Evolutionary conservation across 768 basidiomycete species (phyloP).

Genomic region (Ephemerocybe angulata): DNA sequence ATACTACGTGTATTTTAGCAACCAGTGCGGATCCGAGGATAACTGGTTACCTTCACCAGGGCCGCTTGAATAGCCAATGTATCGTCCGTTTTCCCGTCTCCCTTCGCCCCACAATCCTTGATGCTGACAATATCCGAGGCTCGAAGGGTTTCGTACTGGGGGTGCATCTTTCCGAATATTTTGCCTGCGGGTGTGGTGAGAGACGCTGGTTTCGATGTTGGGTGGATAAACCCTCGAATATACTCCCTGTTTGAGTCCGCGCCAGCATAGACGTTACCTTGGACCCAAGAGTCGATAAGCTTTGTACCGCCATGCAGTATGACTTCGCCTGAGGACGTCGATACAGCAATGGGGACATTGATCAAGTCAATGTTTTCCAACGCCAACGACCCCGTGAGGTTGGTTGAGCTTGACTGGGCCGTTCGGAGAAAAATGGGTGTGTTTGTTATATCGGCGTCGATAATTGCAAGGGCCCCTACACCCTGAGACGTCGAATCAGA

Average conservation of each 20-base stretch:
- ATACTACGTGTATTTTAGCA: constrained; percentile 40
- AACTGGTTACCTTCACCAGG: constrained; percentile 51
- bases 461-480: constrained; percentile 56
- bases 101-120: constrained; percentile 63
- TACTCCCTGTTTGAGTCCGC: constrained; percentile 39
- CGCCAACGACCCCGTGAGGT: constrained; percentile 55
- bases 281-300: constrained; percentile 65
- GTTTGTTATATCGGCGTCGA: constrained; percentile 57
- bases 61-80: constrained; percentile 62
- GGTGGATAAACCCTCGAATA: constrained; percentile 45
- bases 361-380: constrained; percentile 58
- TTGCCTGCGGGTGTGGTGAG: constrained; percentile 56
- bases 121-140: constrained; percentile 69
- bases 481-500: constrained; percentile 30
- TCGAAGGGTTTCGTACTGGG: constrained; percentile 63
- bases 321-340: constrained; percentile 45
- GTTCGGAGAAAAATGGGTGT: constrained; percentile 60
- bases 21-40: not conserved
- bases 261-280: constrained; percentile 70
- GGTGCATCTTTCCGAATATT: constrained; percentile 61
- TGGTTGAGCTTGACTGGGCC: constrained; percentile 40
- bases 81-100: constrained; percentile 76
- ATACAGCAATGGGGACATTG: constrained; percentile 61
- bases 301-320: constrained; percentile 58
- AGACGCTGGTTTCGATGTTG: constrained; percentile 49